Evolutionary conservation across 768 basidiomycete species (phyloP).

Genomic region (Mycena venus): DNA sequence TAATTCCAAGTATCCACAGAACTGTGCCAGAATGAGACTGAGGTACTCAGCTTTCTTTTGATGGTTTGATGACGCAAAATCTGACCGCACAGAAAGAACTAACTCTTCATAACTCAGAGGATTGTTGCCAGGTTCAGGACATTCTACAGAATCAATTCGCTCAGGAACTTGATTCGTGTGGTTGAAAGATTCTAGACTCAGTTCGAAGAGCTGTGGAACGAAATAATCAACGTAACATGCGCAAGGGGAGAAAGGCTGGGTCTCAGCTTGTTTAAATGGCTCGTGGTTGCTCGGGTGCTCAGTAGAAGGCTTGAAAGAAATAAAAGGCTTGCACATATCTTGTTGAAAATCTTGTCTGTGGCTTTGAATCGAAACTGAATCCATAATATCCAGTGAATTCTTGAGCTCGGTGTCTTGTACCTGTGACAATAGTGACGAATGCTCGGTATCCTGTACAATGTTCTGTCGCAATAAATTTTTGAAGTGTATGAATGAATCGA

Average conservation of each 20-base stretch:
- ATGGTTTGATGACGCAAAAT: too few species aligned
- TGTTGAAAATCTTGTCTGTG: neutral
- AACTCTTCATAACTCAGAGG: too few species aligned
- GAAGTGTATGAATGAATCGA: too few species aligned
- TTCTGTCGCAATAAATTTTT: too few species aligned
- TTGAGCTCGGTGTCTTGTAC: neutral
- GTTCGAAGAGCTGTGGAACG: neutral
- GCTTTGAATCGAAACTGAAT: neutral
- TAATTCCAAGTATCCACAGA: too few species aligned
- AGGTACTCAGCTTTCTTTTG: too few species aligned
- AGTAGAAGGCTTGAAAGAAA: neutral
- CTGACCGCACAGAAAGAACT: too few species aligned
- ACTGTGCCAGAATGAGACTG: too few species aligned
- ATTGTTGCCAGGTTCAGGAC: neutral
- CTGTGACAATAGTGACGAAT: neutral
- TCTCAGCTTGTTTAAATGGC: neutral
- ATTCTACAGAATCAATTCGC: neutral
- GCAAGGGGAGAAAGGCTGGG: neutral
- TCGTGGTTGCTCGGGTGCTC: neutral
- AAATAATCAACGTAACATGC: neutral
- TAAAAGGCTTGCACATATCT: neutral
- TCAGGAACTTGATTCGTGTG: too few species aligned
- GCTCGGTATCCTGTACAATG: too few species aligned
- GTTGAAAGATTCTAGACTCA: neutral
- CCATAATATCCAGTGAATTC: too few species aligned